These are phyloP conservation scores for Populus hybrid DNA, from an alignment of 441 rosid species.

Conservation along the genomic window DNA sequence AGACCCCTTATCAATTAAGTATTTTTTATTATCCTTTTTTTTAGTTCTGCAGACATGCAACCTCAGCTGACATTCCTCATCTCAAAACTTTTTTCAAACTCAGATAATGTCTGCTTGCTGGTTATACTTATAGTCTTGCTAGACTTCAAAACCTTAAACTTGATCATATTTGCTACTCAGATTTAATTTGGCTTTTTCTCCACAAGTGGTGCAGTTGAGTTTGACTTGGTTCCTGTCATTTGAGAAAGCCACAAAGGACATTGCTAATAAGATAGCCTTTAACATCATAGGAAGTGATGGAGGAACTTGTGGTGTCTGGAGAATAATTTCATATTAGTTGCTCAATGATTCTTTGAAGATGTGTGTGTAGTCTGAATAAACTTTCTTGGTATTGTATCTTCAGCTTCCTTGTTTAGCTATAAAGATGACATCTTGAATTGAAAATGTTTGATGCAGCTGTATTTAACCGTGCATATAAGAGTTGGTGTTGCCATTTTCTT, in stretches of 20 bases:
- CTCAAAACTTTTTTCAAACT: not conserved
- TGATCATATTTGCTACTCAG: no score
- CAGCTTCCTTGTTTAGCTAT: not conserved
- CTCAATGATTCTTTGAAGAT: not conserved
- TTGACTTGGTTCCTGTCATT: no score
- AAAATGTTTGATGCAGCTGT: not conserved
- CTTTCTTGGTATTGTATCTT: not conserved
- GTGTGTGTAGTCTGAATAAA: not conserved
- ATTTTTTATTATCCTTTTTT: not conserved
- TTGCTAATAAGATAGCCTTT: no score
- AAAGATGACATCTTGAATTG: not conserved
- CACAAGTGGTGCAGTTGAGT: no score
- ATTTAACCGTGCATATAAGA: not conserved
- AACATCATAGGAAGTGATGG: not conserved
- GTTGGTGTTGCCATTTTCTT: not conserved
- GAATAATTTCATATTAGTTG: not conserved
- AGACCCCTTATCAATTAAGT: not conserved
- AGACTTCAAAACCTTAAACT: no score
- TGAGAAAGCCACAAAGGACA: no score
- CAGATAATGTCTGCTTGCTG: no score
- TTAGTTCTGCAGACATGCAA: not conserved
- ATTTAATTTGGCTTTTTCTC: no score
- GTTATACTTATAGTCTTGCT: no score
- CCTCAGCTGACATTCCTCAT: not conserved
- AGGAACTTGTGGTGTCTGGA: not conserved